A percentile compares a stretch with the other conserved stretches of the same genome.
These are phyloP conservation scores for Mucor lusitanicus DNA, from an alignment of 371 early-diverging fungal species.

Conservation along the genomic window DNA sequence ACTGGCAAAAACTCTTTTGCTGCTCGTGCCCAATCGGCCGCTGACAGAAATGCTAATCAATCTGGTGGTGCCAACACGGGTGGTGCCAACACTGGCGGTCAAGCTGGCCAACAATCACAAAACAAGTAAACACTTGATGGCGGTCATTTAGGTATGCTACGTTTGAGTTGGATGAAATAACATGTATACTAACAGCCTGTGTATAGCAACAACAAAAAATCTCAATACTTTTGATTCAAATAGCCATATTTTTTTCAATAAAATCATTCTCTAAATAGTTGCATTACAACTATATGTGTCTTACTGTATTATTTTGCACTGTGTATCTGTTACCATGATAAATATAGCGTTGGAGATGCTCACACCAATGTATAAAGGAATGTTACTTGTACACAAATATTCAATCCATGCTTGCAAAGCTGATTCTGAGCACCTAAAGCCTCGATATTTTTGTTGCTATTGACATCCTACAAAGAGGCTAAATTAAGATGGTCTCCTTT, in stretches of 20 bases:
- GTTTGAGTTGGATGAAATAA: background rate
- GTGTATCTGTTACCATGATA: too few species aligned
- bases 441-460: too few species aligned
- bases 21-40: conserved; percentile 12
- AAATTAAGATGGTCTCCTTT: too few species aligned
- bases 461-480: too few species aligned
- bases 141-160: background rate
- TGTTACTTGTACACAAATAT: too few species aligned
- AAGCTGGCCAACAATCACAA: background rate
- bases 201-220: too few species aligned
- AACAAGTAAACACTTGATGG: background rate
- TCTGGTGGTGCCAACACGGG: background rate
- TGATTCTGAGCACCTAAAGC: too few species aligned
- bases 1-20: conserved; percentile 12
- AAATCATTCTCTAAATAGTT: background rate
- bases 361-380: too few species aligned
- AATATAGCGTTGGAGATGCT: too few species aligned
- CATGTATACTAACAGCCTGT: background rate
- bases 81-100: background rate
- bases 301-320: too few species aligned
- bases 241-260: background rate
- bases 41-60: background rate
- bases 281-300: too few species aligned
- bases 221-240: background rate
- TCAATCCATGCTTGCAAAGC: too few species aligned